Evolutionary conservation across 2,329 filamentous ascomycete species (phyloP).

Genomic region (Monilinia fructigena): DNA sequence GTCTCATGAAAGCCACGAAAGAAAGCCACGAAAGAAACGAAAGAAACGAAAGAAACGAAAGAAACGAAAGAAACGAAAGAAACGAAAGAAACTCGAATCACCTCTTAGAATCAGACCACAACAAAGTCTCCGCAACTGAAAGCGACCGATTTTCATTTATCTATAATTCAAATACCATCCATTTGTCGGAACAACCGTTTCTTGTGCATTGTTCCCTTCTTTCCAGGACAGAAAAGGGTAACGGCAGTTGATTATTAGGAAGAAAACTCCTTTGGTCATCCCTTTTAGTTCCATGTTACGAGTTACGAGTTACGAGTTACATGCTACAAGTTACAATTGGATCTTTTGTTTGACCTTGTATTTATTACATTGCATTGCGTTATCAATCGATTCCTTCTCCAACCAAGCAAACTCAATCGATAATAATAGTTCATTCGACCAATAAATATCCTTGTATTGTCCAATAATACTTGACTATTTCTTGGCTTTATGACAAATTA

Average conservation of each 20-base stretch:
- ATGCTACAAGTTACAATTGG: too few species aligned
- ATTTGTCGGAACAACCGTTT: too few species aligned
- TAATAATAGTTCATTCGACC: not conserved
- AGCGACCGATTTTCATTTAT: not conserved
- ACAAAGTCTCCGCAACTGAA: not conserved
- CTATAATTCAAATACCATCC: not conserved
- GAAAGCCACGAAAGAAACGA: too few species aligned
- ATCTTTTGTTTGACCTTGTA: too few species aligned
- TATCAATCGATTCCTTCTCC: not conserved
- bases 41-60: not conserved
- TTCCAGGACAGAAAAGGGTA: not conserved
- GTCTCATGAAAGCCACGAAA: not conserved
- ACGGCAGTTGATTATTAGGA: too few species aligned
- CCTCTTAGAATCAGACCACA: too few species aligned
- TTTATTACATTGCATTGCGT: not conserved
- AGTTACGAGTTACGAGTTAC: too few species aligned
- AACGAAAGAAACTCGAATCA: conserved; percentile 6
- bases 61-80: not conserved
- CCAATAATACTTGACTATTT: not conserved
- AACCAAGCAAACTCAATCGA: not conserved
- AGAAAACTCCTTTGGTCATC: too few species aligned
- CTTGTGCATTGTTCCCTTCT: not conserved
- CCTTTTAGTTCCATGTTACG: too few species aligned
- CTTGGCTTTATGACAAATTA: not conserved
- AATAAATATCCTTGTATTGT: not conserved